Evolutionary conservation across 1,139 yeast species (phyloP), one percentile per base, ranked within the genome.

Genomic region (Yamadazyma siamensis): DNA sequence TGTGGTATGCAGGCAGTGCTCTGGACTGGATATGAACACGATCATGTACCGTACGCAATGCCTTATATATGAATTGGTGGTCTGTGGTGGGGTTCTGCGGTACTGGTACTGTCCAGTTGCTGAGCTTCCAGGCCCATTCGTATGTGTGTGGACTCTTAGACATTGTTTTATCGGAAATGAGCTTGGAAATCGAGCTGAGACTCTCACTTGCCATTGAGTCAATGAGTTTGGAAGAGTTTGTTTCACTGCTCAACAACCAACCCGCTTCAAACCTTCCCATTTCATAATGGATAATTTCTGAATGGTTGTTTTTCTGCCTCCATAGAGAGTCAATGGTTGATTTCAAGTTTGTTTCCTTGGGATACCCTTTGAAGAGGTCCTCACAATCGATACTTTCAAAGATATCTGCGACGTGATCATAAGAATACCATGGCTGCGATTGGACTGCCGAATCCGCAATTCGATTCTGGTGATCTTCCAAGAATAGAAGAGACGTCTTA

Each of bases 61-160:
- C 54, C 12, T 59, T 61, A 46, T 76, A 82, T 9, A 75, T 56
- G 5, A 58, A 50, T 27, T 67, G 71, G 33, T 71, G 65, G 28
- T 65, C 70, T 3, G 54, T 51, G 0, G 29, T 27, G 0, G 69
- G 50, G 0, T 36, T 38, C 3, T 43, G 44, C 0, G 73, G 60
- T 2, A 48, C 44, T 0, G 91, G 84, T 4, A 80, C 36, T 34
- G 79, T 81, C 95, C 95, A 86, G 30, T 71, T 67, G 32, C 68
- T 72, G 22, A 85, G 55, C 47, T 80, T 81, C 94, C 94, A 85
- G 0, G 79, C 71, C 70, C 81, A 72, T 31, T 73, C 71, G 39
- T 50, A 62, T 3, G n/a, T n/a, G n/a, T n/a, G n/a, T n/a, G n/a
- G n/a, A n/a, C n/a, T n/a, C n/a, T n/a, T n/a, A n/a, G n/a, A n/a